phyloP scores from a whole-genome alignment of 2,329 filamentous ascomycete genomes.

The Colletotrichum sp. region DNA sequence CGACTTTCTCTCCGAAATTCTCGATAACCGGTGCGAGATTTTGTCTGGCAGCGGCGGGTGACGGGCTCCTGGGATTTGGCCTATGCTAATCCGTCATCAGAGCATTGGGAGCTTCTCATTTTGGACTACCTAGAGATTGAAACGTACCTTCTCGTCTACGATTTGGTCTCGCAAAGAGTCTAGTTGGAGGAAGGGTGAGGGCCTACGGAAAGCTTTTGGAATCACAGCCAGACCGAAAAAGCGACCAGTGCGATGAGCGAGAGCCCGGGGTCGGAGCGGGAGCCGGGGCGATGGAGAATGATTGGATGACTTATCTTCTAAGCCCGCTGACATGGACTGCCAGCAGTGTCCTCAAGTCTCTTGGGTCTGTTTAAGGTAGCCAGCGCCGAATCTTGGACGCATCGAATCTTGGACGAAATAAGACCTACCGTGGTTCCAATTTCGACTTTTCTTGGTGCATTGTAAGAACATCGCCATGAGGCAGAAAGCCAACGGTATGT shows the following conservation, averaged over 20 bases:
- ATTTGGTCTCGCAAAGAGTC: neutral
- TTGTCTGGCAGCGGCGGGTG: neutral
- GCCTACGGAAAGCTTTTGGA: neutral
- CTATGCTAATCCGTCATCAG: neutral
- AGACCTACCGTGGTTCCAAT: neutral
- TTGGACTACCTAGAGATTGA: neutral
- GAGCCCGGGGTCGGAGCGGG: neutral
- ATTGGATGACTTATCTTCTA: neutral
- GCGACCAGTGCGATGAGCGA: neutral
- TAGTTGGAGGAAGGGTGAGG: neutral
- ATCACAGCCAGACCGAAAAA: neutral
- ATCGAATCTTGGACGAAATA: neutral
- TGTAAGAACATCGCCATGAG: neutral
- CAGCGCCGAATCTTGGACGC: no score
- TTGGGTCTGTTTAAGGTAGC: fast-evolving
- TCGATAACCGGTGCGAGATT: neutral
- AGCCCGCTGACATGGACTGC: neutral
- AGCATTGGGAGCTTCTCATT: neutral
- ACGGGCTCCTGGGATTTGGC: neutral
- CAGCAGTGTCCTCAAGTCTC: neutral
- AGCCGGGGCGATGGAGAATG: neutral
- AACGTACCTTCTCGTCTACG: neutral
- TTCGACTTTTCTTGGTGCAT: neutral
- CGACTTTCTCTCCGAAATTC: neutral
- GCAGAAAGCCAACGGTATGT: neutral